These are phyloP conservation scores for Closterium sp. DNA, from an alignment of 139 green algal genomes.

Conservation along the genomic window DNA sequence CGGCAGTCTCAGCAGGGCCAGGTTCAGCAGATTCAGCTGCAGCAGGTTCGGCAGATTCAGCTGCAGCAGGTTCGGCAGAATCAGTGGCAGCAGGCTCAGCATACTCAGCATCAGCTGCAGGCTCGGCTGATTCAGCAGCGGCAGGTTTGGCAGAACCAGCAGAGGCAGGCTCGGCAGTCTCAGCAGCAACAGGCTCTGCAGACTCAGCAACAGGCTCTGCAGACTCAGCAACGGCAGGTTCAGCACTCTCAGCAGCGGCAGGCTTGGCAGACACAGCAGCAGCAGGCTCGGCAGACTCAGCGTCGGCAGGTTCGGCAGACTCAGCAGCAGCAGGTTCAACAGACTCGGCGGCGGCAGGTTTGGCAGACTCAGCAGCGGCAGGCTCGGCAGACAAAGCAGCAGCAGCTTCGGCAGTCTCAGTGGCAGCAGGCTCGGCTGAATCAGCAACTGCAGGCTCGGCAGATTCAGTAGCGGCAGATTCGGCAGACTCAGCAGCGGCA, in stretches of 20 bases:
- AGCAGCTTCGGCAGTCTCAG: background rate
- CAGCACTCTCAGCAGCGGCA: background rate
- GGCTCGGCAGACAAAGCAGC: background rate
- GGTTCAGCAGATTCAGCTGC: background rate
- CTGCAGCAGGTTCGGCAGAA: background rate
- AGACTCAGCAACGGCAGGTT: background rate
- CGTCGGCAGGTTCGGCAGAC: background rate
- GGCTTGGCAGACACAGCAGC: background rate
- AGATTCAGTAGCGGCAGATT: background rate
- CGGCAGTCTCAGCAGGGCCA: no score
- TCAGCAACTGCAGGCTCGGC: background rate
- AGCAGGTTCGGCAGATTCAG: background rate
- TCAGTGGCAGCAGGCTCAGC: background rate
- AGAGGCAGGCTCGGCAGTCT: background rate
- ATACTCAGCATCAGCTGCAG: no score
- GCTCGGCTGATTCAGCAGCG: no score
- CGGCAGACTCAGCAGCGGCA: background rate
- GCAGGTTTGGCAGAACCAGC: background rate
- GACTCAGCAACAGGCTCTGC: background rate
- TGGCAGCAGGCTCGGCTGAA: background rate
- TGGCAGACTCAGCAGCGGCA: background rate
- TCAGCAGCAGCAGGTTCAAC: background rate
- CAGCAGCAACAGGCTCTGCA: background rate
- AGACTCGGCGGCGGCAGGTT: background rate
- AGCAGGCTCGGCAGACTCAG: background rate